Conservation (phyloP, 352 stramenopile genomes). For the Globisporangium takayamanum region DNA sequence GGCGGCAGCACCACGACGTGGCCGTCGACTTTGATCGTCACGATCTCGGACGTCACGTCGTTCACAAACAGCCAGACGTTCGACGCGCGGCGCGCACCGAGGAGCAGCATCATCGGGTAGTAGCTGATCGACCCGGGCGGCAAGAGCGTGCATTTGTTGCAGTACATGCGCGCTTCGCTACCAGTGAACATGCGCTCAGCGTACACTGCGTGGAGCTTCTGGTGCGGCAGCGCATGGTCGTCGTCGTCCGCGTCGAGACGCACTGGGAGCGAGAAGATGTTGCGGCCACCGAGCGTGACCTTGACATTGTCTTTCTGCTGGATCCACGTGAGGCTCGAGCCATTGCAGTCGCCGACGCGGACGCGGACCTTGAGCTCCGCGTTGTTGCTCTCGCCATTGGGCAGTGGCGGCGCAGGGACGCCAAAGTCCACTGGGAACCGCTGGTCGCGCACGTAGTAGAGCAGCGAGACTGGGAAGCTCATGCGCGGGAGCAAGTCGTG, state of each 20-base stretch:
- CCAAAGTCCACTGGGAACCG: conserved; percentile 73
- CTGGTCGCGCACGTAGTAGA: conserved; percentile 73
- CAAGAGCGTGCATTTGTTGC: conserved; percentile 71
- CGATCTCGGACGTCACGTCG: conserved; percentile 33
- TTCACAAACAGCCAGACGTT: conserved; percentile 75
- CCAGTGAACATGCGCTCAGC: conserved; percentile 64
- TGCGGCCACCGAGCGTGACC: conserved; percentile 52
- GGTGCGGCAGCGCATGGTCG: conserved; percentile 3
- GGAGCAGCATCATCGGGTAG: conserved; percentile 51
- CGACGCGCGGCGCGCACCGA: conserved; percentile 27
- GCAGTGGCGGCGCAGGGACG: conserved; percentile 15
- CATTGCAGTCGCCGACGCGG: conserved; percentile 37
- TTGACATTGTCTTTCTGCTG: conserved; percentile 57
- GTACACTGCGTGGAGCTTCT: conserved; percentile 57
- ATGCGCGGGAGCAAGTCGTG: conserved; percentile 27
- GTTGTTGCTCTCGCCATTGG: conserved; percentile 2
- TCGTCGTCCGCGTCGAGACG: conserved; percentile 26
- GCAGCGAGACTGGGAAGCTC: conserved; percentile 63
- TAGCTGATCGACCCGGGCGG: conserved; percentile 50
- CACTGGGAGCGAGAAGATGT: conserved; percentile 58
- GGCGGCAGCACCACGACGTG: conserved; percentile 39
- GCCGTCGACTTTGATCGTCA: conserved; percentile 56
- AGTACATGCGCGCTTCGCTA: conserved; percentile 75
- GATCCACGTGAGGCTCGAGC: conserved; percentile 40
- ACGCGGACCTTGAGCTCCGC: conserved; percentile 37